These are phyloP conservation scores for Alternaria arborescens DNA, from an alignment of 2,329 filamentous ascomycete species.

Conservation along the genomic window DNA sequence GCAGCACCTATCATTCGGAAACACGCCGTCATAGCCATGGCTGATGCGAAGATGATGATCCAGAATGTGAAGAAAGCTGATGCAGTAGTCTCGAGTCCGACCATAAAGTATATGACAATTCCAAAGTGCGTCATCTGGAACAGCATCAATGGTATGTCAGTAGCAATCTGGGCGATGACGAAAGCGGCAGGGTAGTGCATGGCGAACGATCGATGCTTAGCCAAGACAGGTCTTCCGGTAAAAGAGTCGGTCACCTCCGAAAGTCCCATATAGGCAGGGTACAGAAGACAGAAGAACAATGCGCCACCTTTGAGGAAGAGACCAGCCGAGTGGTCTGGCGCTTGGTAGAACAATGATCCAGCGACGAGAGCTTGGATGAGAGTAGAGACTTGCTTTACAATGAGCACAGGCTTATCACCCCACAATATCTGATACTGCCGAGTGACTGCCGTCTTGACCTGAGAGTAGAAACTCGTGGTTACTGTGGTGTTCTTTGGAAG, in stretches of 20 bases:
- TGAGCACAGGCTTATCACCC: slow-evolving; percentile 69
- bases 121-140: slow-evolving; percentile 68
- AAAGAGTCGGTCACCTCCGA: slow-evolving; percentile 69
- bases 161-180: slow-evolving; percentile 73
- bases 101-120: slow-evolving; percentile 81
- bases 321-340: slow-evolving; percentile 64
- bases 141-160: slow-evolving; percentile 63
- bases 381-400: slow-evolving; percentile 68
- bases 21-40: slow-evolving; percentile 73
- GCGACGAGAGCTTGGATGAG: slow-evolving; percentile 67
- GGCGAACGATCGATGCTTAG: slow-evolving; percentile 84
- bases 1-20: slow-evolving; percentile 75
- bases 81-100: slow-evolving; percentile 73
- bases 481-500: slow-evolving; percentile 63
- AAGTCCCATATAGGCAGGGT: slow-evolving; percentile 68
- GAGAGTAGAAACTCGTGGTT: slow-evolving; percentile 42
- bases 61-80: slow-evolving; percentile 84
- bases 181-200: slow-evolving; percentile 84
- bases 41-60: slow-evolving; percentile 65
- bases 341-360: slow-evolving; percentile 73
- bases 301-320: slow-evolving; percentile 71
- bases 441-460: slow-evolving; percentile 64
- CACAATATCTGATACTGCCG: slow-evolving; percentile 72
- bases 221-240: slow-evolving; percentile 75
- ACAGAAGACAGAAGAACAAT: slow-evolving; percentile 70